Base-by-base conservation (phyloP, 73 alveolate species). In the Effrenium voratum region DNA sequence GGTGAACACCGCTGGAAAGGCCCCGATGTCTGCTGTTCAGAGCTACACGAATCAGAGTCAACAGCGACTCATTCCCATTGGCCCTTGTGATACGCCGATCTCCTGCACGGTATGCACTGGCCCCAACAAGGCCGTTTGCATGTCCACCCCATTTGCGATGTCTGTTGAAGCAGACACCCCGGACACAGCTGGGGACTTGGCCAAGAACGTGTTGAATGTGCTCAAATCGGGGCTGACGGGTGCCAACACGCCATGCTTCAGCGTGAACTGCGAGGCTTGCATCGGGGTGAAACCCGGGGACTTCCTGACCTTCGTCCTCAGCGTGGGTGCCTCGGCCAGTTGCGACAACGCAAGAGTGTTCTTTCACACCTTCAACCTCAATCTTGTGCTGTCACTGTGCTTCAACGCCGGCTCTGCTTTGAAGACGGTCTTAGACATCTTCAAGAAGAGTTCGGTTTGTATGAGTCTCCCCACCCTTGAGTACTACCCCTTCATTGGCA, bases 401-500 rank as follows among this genome's bases (percentile, higher is more conserved):
- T 70, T 70, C 47, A 26, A 38, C 34, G 76, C 40, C 13, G 76
- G 76, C 76, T 38, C 76, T 38, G 76, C n/a, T n/a, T n/a, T n/a
- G n/a, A n/a, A n/a, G n/a, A n/a, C n/a, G n/a, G n/a, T n/a, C n/a
- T n/a, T n/a, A n/a, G 76, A 63, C 38, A 63, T 63, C 34, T 63
- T 63, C 76, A 63, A 63, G 34, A 63, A 22, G 34, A 22, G 38
- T 22, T 45, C 30, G 80, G 34, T 68, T n/a, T 68, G 80, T 45
- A 68, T 68, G 46, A 45, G 34, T 30, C 34, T 68, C 80, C 80
- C 80, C 34, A 68, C 80, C 80, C 80, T 68, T 68, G 80, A 70
- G 81, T 70, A 70, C 81, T 70, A 70, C 81, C 81, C 81, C 2
- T 70, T 70, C 81, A 46, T 70, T 22, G 81, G 81, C 49, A 70